Conservation (phyloP, 2,329 filamentous ascomycete species). For the Diaporthe aspalathi region DNA sequence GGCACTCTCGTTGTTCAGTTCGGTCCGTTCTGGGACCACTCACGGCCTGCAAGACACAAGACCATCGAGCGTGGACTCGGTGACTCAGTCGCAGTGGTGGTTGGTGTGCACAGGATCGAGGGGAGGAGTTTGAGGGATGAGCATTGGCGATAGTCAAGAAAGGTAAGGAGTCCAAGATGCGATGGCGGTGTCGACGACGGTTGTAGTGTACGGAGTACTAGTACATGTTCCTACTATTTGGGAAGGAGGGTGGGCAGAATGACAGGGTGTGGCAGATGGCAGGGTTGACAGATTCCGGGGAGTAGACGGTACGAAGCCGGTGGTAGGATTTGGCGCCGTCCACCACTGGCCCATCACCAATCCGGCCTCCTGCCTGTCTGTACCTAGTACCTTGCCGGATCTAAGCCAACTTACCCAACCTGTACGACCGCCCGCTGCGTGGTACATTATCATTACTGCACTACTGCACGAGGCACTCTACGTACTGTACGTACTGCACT, state of each 20-base stretch:
- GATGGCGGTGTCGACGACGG: background rate
- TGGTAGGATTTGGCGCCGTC: background rate
- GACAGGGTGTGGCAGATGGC: background rate
- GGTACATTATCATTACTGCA: background rate
- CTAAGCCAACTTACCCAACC: slow-evolving; percentile 10
- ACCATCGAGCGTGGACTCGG: background rate
- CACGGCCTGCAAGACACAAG: background rate
- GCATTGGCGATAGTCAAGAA: background rate
- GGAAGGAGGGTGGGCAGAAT: background rate
- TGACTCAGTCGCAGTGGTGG: background rate
- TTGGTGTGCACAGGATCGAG: background rate
- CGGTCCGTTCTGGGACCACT: background rate
- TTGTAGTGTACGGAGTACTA: too few relatives aligned
- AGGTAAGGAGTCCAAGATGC: background rate
- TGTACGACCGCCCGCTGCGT: background rate
- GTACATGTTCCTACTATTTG: background rate
- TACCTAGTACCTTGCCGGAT: slow-evolving; percentile 13
- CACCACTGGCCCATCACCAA: background rate
- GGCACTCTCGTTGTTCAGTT: background rate
- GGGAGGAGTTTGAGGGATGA: background rate
- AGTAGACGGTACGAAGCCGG: slow-evolving; percentile 6
- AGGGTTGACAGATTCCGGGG: background rate
- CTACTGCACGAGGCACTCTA: background rate
- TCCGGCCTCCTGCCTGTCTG: background rate
- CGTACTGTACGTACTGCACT: background rate